Conservation (phyloP, 306 rosid genomes). For the Dryas octopetala region DNA sequence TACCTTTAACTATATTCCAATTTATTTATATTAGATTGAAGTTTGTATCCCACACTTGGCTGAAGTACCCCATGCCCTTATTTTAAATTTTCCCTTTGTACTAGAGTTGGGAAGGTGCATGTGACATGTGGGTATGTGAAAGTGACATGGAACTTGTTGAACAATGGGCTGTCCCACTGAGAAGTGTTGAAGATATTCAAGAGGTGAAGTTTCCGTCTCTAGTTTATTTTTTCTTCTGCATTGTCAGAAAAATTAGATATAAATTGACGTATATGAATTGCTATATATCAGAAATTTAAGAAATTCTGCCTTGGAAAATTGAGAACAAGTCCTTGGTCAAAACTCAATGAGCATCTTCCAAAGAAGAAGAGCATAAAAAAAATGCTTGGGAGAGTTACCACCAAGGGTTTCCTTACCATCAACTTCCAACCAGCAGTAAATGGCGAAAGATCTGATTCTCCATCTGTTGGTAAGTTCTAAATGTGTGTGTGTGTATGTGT, state of each 20-base stretch:
- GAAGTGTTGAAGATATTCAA: conserved; percentile 34
- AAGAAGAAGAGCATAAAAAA: conserved; percentile 84
- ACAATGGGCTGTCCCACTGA: conserved; percentile 89
- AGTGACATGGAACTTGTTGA: conserved; percentile 84
- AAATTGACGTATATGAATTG: conserved; percentile 17
- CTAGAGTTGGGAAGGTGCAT: background rate
- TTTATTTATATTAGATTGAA: conserved; percentile 2
- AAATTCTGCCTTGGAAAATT: conserved; percentile 77
- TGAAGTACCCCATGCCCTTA: background rate
- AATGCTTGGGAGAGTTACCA: conserved; percentile 64
- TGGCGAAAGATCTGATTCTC: conserved; percentile 85
- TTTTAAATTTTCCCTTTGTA: background rate
- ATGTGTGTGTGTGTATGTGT: background rate
- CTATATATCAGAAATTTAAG: conserved; percentile 68
- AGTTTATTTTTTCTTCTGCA: background rate
- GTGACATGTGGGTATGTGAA: conserved; percentile 78
- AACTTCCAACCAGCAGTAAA: conserved; percentile 97
- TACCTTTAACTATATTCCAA: background rate
- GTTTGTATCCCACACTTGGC: background rate
- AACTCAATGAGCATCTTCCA: conserved; percentile 88
- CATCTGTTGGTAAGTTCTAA: conserved; percentile 63
- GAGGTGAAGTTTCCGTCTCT: background rate
- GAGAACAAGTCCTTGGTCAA: conserved; percentile 97
- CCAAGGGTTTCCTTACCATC: conserved; percentile 83
- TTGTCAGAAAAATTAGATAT: conserved; percentile 7